phyloP scores from a whole-genome alignment of 768 basidiomycete species.

The Daedalea quercina region DNA sequence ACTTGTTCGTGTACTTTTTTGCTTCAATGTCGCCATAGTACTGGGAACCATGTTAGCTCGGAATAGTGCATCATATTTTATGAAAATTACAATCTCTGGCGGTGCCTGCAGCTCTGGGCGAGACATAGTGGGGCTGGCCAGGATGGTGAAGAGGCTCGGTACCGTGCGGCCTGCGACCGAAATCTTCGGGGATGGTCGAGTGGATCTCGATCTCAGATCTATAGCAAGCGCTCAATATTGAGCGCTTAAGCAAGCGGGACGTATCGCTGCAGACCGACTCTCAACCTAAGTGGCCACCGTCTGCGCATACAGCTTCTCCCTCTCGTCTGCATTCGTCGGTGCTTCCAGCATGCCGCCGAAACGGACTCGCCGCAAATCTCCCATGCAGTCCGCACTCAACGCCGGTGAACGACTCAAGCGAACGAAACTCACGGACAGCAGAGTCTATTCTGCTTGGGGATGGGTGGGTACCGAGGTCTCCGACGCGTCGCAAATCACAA shows the following conservation, averaged over 20 bases:
- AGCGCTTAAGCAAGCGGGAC: too few species aligned
- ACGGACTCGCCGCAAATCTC: constrained; percentile 19
- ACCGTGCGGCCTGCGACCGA: too few species aligned
- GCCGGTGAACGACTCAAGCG: constrained; percentile 62
- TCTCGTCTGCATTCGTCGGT: not conserved
- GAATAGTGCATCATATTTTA: not conserved
- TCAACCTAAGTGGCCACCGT: too few species aligned
- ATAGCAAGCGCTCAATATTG: too few species aligned
- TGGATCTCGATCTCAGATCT: not conserved
- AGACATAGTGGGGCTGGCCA: constrained; percentile 35
- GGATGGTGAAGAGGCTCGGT: not conserved
- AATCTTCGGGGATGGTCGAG: not conserved
- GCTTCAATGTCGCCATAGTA: constrained; percentile 97
- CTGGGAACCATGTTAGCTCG: constrained; percentile 32
- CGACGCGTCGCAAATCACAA: constrained; percentile 50
- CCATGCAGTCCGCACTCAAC: constrained; percentile 34
- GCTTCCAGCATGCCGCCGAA: constrained; percentile 20
- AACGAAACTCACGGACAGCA: constrained; percentile 38
- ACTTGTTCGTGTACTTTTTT: constrained; percentile 96
- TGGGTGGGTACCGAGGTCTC: constrained; percentile 73
- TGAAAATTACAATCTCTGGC: constrained; percentile 56
- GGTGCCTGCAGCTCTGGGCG: constrained; percentile 58
- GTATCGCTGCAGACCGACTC: too few species aligned
- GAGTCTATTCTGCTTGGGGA: constrained; percentile 52
- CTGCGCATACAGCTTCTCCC: too few species aligned